phyloP scores from a whole-genome alignment of 352 stramenopile species.

The Globisporangium yorkense region DNA sequence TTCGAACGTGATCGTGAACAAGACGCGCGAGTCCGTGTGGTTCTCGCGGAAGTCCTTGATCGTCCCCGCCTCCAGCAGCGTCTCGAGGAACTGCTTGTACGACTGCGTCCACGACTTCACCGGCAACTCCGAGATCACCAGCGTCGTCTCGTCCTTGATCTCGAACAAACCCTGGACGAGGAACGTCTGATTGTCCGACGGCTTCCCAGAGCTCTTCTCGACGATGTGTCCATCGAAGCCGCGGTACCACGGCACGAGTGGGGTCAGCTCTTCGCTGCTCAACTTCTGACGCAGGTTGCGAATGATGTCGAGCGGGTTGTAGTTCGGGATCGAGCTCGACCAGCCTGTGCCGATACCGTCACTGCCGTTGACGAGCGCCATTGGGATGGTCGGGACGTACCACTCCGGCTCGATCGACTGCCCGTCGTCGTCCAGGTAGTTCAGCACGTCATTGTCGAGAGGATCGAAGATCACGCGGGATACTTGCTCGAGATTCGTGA shows the following conservation, averaged over 20 bases:
- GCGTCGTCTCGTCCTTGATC: constrained; percentile 76
- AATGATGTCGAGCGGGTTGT: constrained; percentile 91
- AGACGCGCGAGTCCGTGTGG: constrained; percentile 89
- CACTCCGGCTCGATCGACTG: constrained; percentile 91
- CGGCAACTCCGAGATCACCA: constrained; percentile 96
- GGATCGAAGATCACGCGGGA: constrained; percentile 84
- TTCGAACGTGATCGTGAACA: constrained; percentile 88
- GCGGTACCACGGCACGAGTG: constrained; percentile 89
- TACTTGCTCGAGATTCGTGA: constrained; percentile 88
- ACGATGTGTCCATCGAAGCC: constrained; percentile 88
- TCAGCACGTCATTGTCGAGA: constrained; percentile 87
- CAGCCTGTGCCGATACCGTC: constrained; percentile 97
- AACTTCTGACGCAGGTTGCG: constrained; percentile 65
- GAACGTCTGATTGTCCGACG: constrained; percentile 61
- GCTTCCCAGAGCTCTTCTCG: constrained; percentile 53
- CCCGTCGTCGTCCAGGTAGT: constrained; percentile 90
- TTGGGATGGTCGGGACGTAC: constrained; percentile 95
- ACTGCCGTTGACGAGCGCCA: constrained; percentile 95
- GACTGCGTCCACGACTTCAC: constrained; percentile 95
- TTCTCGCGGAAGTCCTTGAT: constrained; percentile 94
- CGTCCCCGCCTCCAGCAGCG: constrained; percentile 76
- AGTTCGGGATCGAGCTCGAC: constrained; percentile 90
- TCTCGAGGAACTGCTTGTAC: constrained; percentile 95
- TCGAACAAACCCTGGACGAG: constrained; percentile 84
- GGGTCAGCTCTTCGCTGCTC: constrained; percentile 40